Evolutionary conservation across 75 land plant genomes (phyloP), one percentile per base, ranked within the genome.

Genomic region (Sequoia sempervirens): DNA sequence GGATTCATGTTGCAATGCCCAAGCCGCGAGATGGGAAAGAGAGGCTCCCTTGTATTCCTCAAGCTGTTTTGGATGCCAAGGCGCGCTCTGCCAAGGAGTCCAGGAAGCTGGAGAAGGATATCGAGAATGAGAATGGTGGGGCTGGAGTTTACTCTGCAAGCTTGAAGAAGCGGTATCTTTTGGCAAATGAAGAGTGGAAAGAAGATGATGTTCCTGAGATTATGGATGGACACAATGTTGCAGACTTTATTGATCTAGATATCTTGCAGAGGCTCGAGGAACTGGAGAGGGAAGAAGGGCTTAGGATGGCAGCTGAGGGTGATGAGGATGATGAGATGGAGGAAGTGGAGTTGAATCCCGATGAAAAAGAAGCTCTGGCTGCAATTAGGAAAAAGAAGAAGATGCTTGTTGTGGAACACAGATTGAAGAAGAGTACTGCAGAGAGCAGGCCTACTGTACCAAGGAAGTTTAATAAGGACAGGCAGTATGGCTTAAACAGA

Each of bases 101-200:
- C 9, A 90, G 87, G 85, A 93, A 93, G 85, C 86, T 92, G 43
- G 99, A 96, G 86, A 93, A 74, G 88, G 99, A 96, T 87, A 64
- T 93, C 54, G 99, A 96, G 88, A 81, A 96, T 26, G 99, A 95
- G 84, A 92, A 93, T 89, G 99, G 99, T 47, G 99, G 99, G 54
- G 97, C 99, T 75, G 99, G 99, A 82, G 99, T 96, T 32, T 96
- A 96, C 86, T 95, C 99, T 87, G 93, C 95, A 76, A 95, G 88
- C 81, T 85, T 96, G 84, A 92, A 80, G 87, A 96, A 95, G 85
- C 89, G 90, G 75, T 95, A 96, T 81, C 66, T 96, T 41, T 86
- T 96, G 88, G 85, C 90, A 12, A 83, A 90, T 83, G 94, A 94
- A 34, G 92, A 91, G 40, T 95, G 99, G 99, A 95, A 96, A 86